Percentiles rank a stretch among this genome's conserved stretches.
These are phyloP conservation scores for Echeveria elegans DNA, from an alignment of 164 flowering plant species.

Conservation along the genomic window DNA sequence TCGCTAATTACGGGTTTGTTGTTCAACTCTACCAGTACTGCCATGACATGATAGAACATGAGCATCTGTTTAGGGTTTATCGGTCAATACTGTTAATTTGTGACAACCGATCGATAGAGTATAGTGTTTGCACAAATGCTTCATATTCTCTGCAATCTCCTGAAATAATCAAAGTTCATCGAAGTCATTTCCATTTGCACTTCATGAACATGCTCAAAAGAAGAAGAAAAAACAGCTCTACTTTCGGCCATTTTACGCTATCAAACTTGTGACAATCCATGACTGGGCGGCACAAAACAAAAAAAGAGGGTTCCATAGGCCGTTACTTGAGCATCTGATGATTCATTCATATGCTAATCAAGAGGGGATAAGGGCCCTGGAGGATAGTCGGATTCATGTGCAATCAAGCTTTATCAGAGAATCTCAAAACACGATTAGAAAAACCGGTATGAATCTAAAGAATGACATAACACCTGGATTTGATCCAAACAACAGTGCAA, in stretches of 20 bases:
- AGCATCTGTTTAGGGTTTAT: too few species aligned
- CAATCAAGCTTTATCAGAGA: neutral
- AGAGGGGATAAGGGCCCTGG: neutral
- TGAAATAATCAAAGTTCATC: neutral
- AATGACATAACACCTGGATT: conserved; percentile 7
- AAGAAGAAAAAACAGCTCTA: too few species aligned
- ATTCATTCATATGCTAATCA: neutral
- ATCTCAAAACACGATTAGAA: neutral
- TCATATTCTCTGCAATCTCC: neutral
- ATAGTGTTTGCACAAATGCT: neutral
- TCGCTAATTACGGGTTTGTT: too few species aligned
- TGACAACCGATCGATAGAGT: too few species aligned
- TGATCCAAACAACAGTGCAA: conserved; percentile 2
- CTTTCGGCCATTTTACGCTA: neutral
- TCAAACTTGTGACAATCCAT: neutral
- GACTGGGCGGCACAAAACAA: neutral
- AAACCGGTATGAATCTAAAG: neutral
- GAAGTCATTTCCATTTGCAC: too few species aligned
- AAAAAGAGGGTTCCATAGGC: neutral
- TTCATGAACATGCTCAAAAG: too few species aligned
- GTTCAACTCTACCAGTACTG: too few species aligned
- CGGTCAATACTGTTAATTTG: too few species aligned
- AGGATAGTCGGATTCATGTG: neutral
- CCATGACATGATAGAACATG: too few species aligned
- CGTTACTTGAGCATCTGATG: neutral